Evolutionary conservation across 129 eudicot species (phyloP).

Genomic region (Gnaphalium uliginosum): DNA sequence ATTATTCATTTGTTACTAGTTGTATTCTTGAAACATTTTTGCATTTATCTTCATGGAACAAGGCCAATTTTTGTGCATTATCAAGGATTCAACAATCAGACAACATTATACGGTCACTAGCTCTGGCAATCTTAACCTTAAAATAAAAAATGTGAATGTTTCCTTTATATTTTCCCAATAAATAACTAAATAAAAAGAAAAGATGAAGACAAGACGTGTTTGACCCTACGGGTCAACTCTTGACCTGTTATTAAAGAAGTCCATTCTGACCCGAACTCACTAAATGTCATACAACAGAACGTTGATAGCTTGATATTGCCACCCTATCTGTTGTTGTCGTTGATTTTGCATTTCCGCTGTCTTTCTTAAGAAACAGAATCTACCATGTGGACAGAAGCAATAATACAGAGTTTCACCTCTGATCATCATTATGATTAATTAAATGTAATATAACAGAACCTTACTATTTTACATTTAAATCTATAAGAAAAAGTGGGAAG

Average conservation of each 20-base stretch:
- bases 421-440: not conserved
- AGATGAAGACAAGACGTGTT: too few relatives aligned
- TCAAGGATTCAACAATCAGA: not conserved
- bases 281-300: too few relatives aligned
- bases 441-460: not conserved
- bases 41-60: not conserved
- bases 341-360: too few relatives aligned
- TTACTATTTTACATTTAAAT: not conserved
- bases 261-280: too few relatives aligned
- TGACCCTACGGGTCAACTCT: too few relatives aligned
- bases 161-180: not conserved
- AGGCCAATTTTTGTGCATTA: not conserved
- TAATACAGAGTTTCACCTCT: not conserved
- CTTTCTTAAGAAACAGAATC: too few relatives aligned
- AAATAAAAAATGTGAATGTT: not conserved
- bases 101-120: not conserved
- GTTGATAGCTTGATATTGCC: too few relatives aligned
- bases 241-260: too few relatives aligned
- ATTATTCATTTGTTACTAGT: conserved; percentile 26
- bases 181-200: not conserved
- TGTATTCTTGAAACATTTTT: not conserved
- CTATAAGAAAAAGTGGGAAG: not conserved
- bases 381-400: too few relatives aligned
- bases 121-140: not conserved
- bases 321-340: too few relatives aligned